Evolutionary conservation across 2,329 filamentous ascomycete species (phyloP).

Genomic region (Arachnomyces sp.): DNA sequence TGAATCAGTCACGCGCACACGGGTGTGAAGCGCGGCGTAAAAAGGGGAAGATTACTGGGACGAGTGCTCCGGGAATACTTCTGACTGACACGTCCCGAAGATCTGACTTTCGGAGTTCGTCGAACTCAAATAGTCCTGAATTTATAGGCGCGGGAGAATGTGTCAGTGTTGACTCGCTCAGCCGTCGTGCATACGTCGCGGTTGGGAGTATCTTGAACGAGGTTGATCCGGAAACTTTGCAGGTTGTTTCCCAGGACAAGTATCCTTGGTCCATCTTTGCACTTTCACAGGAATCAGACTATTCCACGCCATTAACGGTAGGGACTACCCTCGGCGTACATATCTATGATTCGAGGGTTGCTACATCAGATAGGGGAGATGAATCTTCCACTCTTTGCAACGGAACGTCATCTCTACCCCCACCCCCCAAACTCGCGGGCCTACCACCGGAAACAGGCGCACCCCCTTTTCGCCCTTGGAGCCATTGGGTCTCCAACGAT

Average conservation of each 20-base stretch:
- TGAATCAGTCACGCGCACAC: constrained; percentile 38
- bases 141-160: constrained; percentile 61
- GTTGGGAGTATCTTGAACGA: constrained; percentile 70
- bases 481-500: constrained; percentile 25
- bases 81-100: constrained; percentile 62
- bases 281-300: constrained; percentile 57
- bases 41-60: constrained; percentile 51
- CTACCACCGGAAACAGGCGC: constrained; percentile 25
- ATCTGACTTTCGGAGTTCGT: constrained; percentile 15
- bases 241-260: constrained; percentile 57
- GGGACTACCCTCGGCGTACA: constrained; percentile 76
- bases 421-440: constrained; percentile 24
- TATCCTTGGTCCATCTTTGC: constrained; percentile 81
- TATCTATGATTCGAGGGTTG: constrained; percentile 63
- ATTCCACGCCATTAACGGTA: constrained; percentile 66
- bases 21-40: constrained; percentile 27
- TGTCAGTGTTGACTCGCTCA: constrained; percentile 65
- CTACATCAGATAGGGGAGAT: constrained; percentile 26
- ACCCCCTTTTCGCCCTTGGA: constrained; percentile 30
- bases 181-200: constrained; percentile 67
- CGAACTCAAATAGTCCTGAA: constrained; percentile 21
- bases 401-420: constrained; percentile 16
- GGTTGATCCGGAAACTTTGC: constrained; percentile 67
- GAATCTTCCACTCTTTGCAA: constrained; percentile 29
- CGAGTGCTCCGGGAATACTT: constrained; percentile 59